Evolutionary conservation across 306 rosid species (phyloP).

Genomic region (Astragalus membranaceus): DNA sequence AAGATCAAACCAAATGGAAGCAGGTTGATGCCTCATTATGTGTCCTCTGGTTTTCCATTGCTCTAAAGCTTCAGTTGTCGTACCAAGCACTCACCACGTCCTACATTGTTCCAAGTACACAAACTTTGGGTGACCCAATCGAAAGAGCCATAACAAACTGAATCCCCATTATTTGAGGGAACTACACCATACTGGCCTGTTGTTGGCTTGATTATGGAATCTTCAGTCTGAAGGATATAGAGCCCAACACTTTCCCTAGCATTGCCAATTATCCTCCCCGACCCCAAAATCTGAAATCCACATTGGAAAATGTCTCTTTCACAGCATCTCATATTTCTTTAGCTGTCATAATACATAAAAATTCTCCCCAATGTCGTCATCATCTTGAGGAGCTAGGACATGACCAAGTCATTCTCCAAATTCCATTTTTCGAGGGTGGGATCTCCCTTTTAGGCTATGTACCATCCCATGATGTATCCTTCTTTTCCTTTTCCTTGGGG

Average conservation of each 20-base stretch:
- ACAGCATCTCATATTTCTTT: neutral
- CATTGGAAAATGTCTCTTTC: neutral
- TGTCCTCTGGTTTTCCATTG: too few relatives aligned
- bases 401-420: neutral
- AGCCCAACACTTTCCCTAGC: neutral
- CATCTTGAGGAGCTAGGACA: neutral
- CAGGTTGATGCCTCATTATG: too few relatives aligned
- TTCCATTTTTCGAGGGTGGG: neutral
- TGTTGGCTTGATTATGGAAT: neutral
- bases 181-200: neutral
- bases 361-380: neutral
- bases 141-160: neutral
- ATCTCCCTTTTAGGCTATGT: neutral
- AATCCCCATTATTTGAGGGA: neutral
- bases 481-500: neutral
- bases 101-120: neutral
- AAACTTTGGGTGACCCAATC: neutral
- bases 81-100: too few relatives aligned
- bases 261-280: neutral
- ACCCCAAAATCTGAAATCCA: neutral
- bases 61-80: too few relatives aligned
- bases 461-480: neutral
- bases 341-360: neutral
- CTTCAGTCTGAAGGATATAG: neutral
- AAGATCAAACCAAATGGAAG: neutral